Conservation (phyloP, 257 asterid genomes). For the Euphrasia confusa region DNA sequence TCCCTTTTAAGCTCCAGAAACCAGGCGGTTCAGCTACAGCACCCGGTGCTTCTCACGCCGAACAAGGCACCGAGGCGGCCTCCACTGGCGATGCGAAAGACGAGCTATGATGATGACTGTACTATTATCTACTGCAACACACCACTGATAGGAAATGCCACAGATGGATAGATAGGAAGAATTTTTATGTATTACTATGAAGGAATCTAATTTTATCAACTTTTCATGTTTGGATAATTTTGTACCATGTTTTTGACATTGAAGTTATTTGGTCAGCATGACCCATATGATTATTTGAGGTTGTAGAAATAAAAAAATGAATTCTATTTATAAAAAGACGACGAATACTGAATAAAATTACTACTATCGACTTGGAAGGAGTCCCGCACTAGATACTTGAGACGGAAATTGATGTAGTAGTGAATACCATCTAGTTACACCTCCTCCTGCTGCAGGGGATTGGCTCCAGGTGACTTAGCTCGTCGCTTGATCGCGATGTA, state of each 20-base stretch:
- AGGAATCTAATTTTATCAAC: constrained; percentile 21
- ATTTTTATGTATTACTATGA: constrained; percentile 8
- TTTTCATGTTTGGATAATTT: constrained; percentile 11
- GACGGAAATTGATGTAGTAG: too few relatives aligned
- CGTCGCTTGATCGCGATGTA: constrained; percentile 24
- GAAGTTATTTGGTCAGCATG: not conserved
- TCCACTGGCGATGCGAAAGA: constrained; percentile 44
- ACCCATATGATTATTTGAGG: not conserved
- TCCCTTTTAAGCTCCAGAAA: constrained; percentile 82
- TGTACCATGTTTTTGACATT: constrained; percentile 12
- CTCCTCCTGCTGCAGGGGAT: constrained; percentile 8
- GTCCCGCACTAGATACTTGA: too few relatives aligned
- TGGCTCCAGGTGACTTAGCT: constrained; percentile 22
- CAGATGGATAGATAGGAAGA: not conserved
- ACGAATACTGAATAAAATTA: too few relatives aligned
- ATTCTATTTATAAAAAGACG: too few relatives aligned
- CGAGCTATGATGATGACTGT: constrained; percentile 47
- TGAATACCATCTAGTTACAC: constrained; percentile 3
- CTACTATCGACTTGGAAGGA: too few relatives aligned
- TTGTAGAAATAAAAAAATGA: not conserved
- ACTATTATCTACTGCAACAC: not conserved
- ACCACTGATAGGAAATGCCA: constrained; percentile 11
- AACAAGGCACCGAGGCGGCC: constrained; percentile 31
- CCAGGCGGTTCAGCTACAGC: constrained; percentile 36
- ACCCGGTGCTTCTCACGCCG: constrained; percentile 30